These are phyloP conservation scores for Yamadazyma epiphylla DNA, from an alignment of 1,139 yeast genomes.

Conservation along the genomic window DNA sequence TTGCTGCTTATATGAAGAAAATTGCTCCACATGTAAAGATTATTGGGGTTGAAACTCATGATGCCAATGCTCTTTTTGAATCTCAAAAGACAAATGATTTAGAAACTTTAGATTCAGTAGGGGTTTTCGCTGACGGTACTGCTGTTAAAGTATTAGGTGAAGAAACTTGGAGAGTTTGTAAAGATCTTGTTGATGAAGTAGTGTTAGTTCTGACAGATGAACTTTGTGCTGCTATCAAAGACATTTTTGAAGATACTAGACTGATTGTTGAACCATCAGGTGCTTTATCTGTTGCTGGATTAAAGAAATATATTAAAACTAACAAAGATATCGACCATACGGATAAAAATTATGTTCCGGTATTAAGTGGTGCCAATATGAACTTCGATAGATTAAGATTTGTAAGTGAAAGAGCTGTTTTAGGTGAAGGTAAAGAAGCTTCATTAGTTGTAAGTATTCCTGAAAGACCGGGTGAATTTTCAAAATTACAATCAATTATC, in stretches of 20 bases:
- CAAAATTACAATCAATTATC: slow-evolving; percentile 65
- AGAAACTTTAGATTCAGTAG: slow-evolving; percentile 63
- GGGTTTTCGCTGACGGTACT: slow-evolving; percentile 99
- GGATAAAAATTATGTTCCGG: slow-evolving; percentile 73
- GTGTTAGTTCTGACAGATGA: slow-evolving; percentile 89
- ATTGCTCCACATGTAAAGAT: slow-evolving; percentile 96
- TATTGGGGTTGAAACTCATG: slow-evolving; percentile 94
- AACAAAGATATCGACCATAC: slow-evolving; percentile 71
- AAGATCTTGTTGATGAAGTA: slow-evolving; percentile 81
- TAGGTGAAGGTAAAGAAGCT: slow-evolving; percentile 97
- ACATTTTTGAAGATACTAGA: slow-evolving; percentile 92
- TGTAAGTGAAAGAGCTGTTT: slow-evolving; percentile 95
- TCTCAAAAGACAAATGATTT: slow-evolving; percentile 59
- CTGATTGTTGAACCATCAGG: slow-evolving; percentile 96
- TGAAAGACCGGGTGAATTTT: slow-evolving; percentile 87
- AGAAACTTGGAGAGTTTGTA: slow-evolving; percentile 83
- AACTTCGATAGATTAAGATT: slow-evolving; percentile 93
- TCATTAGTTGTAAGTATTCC: slow-evolving; percentile 88
- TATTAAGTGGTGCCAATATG: slow-evolving; percentile 92
- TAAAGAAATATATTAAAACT: slow-evolving; percentile 69
- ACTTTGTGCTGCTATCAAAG: slow-evolving; percentile 96
- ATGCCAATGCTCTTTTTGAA: slow-evolving; percentile 85
- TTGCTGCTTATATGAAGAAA: slow-evolving; percentile 84
- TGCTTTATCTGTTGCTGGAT: slow-evolving; percentile 92
- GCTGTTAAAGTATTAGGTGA: slow-evolving; percentile 89